Evolutionary conservation across 306 rosid species (phyloP), one percentile per base, ranked within the genome.

Genomic region (Coriaria nepalensis): DNA sequence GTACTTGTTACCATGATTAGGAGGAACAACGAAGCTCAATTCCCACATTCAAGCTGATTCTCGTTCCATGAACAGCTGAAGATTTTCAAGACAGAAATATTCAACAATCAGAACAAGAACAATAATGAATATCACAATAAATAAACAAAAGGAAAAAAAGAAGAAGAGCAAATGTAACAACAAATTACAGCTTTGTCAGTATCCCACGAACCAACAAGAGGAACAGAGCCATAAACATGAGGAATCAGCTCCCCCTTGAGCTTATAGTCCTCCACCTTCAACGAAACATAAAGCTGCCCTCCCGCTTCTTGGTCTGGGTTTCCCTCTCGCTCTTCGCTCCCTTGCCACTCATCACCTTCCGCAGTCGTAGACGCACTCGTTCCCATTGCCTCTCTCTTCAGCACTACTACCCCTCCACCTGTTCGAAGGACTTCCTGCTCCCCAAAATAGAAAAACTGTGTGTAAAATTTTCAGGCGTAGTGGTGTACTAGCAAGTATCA

Each of bases 21-120:
- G 85, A 47, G 98, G 92, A 76, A 90, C 94, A 52, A 90, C 98
- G 62, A 90, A 90, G 68, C 98, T 81, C 69, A 90, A 70, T 60
- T 90, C 98, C 98, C 98, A 85, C 98, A 73, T 79, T 40, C 95
- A 90, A 6, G 81, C 84, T 35, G 98, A 81, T 61, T 90, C 98
- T 9, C 98, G 80, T 47, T 85, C 95, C 93, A 90, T 75, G 11
- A 74, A 43, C 55, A 90, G 98, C 95, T 90, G n/a, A 35, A 12
- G 29, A 3, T 2, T 33, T 7, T 35, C 48, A 15, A 49, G 37
- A 46, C 13, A 49, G 68, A 29, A 6, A 40, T 35, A 62, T 12
- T 32, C 33, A n/a, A 14, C 2, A 43, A 43, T 37, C 12, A 50
- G 41, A 62, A 37, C 43, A 33, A 7, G 0, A 33, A 37, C 5